A percentile compares a stretch with the other conserved stretches of the same genome.
Conservation (phyloP, 768 basidiomycete genomes). For the Pulveroboletus frians region DNA sequence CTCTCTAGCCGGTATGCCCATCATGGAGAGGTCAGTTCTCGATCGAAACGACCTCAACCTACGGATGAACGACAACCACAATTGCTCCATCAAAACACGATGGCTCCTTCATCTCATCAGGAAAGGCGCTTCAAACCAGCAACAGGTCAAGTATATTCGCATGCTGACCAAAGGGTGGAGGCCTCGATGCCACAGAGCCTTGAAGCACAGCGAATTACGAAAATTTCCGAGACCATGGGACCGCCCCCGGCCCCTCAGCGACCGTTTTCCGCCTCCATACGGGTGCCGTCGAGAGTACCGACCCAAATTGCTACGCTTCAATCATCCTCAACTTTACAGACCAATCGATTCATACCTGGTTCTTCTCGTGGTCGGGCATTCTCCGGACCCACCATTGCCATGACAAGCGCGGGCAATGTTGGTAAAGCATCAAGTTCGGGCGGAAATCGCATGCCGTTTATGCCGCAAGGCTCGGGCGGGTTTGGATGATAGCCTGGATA, state of each 20-base stretch:
- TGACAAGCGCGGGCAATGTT: slow-evolving; percentile 1
- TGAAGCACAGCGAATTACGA: slow-evolving; percentile 21
- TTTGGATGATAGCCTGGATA: slow-evolving; percentile 23
- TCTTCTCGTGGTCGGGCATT: slow-evolving; percentile 23
- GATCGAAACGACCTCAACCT: slow-evolving; percentile 34
- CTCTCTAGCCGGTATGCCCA: slow-evolving; percentile 63
- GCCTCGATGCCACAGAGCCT: slow-evolving; percentile 7
- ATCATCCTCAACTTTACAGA: slow-evolving; percentile 12
- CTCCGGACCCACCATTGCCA: slow-evolving; percentile 20
- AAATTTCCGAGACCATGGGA: slow-evolving; percentile 37
- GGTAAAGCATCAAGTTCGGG: slow-evolving; percentile 20
- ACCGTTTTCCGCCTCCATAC: slow-evolving; percentile 21
- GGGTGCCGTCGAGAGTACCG: slow-evolving; percentile 25
- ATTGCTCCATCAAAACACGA: slow-evolving; percentile 24
- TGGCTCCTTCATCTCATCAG: slow-evolving; percentile 25
- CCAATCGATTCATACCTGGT: slow-evolving; percentile 31
- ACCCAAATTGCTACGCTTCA: slow-evolving; percentile 10
- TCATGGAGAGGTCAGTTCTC: slow-evolving; percentile 42
- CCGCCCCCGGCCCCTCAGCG: slow-evolving; percentile 50
- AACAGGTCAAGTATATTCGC: slow-evolving; percentile 11
- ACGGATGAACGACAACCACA: slow-evolving; percentile 42
- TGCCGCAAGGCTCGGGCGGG: slow-evolving; percentile 32
- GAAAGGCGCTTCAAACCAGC: slow-evolving; percentile 24
- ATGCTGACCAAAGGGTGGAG: slow-evolving; percentile 9
- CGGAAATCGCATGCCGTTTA: slow-evolving; percentile 53